These are phyloP conservation scores for Neoboletus magnificus DNA, from an alignment of 768 basidiomycete genomes.

Conservation along the genomic window DNA sequence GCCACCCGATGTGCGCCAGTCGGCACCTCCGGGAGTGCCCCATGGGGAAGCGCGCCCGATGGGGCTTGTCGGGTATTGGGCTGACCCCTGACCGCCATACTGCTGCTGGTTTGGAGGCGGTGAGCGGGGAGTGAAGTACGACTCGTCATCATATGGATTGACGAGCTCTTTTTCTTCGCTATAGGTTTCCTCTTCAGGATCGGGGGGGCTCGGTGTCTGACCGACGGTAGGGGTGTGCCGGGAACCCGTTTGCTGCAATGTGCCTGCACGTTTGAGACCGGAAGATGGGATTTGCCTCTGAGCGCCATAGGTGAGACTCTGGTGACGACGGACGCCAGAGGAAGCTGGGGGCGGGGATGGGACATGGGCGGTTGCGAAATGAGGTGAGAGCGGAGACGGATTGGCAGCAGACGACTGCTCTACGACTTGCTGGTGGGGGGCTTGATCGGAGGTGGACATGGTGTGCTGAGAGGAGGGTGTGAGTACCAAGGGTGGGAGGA, in stretches of 20 bases:
- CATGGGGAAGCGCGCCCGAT: slow-evolving; percentile 67
- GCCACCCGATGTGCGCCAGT: slow-evolving; percentile 53
- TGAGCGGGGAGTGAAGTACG: slow-evolving; percentile 49
- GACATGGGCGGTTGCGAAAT: slow-evolving; percentile 47
- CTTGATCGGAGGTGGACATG: slow-evolving; percentile 18
- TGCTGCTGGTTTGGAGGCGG: slow-evolving; percentile 41
- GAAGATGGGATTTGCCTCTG: slow-evolving; percentile 48
- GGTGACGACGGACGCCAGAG: slow-evolving; percentile 73
- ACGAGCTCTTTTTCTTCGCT: slow-evolving; percentile 40
- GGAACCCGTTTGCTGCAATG: slow-evolving; percentile 50
- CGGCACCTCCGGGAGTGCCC: slow-evolving; percentile 48
- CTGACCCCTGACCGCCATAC: slow-evolving; percentile 32
- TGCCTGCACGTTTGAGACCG: slow-evolving; percentile 73
- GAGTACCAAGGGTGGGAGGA: slow-evolving; percentile 3
- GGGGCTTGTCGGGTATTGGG: slow-evolving; percentile 51
- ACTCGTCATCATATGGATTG: slow-evolving; percentile 51
- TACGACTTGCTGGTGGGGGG: slow-evolving; percentile 47
- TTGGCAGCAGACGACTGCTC: slow-evolving; percentile 41
- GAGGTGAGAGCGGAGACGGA: slow-evolving; percentile 62
- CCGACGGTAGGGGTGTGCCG: slow-evolving; percentile 28
- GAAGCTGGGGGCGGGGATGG: slow-evolving; percentile 72
- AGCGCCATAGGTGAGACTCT: slow-evolving; percentile 72
- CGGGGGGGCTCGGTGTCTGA: slow-evolving; percentile 44
- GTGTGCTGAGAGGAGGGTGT: slow-evolving; percentile 22
- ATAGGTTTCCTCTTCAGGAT: slow-evolving; percentile 55